These are phyloP conservation scores for Hortiboletus campestris DNA, from an alignment of 768 basidiomycete species.

Conservation along the genomic window DNA sequence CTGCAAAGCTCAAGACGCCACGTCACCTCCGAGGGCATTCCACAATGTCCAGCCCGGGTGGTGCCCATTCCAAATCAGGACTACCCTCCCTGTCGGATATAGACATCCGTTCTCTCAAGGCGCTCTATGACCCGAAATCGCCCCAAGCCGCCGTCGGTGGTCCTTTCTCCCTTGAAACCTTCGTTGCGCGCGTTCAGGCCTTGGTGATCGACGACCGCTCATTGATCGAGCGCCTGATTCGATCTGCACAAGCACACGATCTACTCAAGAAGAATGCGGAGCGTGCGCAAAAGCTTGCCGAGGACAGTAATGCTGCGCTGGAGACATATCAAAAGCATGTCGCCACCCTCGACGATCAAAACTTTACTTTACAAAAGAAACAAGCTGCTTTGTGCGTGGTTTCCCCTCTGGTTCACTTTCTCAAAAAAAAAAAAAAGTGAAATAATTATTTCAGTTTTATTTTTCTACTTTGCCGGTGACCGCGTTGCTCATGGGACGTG, in stretches of 20 bases:
- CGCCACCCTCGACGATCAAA: constrained; percentile 72
- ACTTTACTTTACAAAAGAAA: constrained; percentile 48
- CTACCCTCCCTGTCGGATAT: constrained; percentile 70
- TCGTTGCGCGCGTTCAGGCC: constrained; percentile 74
- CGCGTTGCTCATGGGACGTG: not conserved
- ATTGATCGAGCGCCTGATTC: constrained; percentile 78
- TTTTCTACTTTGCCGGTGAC: not conserved
- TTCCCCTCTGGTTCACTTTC: constrained; percentile 5
- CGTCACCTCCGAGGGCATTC: constrained; percentile 50
- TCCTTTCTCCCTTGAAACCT: constrained; percentile 69
- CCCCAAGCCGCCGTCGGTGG: constrained; percentile 30
- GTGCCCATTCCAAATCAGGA: constrained; percentile 28
- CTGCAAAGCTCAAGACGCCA: constrained; percentile 52
- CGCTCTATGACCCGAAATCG: constrained; percentile 57
- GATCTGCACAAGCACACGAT: constrained; percentile 88
- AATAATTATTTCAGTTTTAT: not conserved
- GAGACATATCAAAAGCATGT: constrained; percentile 93
- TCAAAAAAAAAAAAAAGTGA: not conserved
- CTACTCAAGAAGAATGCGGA: constrained; percentile 90
- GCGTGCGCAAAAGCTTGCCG: constrained; percentile 85
- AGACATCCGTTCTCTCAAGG: constrained; percentile 83
- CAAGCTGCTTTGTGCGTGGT: constrained; percentile 57
- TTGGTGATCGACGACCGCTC: constrained; percentile 81
- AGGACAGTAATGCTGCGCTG: constrained; percentile 73
- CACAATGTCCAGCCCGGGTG: constrained; percentile 37